Evolutionary conservation across 768 basidiomycete species (phyloP).

Genomic region (Collybia mongolica): DNA sequence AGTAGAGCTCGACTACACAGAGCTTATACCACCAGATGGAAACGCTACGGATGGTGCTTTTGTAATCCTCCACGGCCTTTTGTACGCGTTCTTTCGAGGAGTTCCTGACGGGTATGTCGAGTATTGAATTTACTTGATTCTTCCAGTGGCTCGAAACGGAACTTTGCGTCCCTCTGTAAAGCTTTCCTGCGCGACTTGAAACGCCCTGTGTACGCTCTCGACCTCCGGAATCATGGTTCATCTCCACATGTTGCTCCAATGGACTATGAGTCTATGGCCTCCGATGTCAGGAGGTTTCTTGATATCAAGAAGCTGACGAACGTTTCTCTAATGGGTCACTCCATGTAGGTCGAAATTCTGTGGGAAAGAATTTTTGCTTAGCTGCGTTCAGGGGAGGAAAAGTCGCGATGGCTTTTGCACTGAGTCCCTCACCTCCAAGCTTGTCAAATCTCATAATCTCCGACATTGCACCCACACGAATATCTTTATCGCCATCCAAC

Average conservation of each 20-base stretch:
- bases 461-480: slow-evolving; percentile 73
- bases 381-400: slow-evolving; percentile 70
- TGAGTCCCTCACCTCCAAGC: slow-evolving; percentile 31
- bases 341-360: slow-evolving; percentile 56
- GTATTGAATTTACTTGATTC: too few species aligned
- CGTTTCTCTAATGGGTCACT: slow-evolving; percentile 79
- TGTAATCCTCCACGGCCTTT: slow-evolving; percentile 58
- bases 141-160: slow-evolving; percentile 76
- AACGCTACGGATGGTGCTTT: slow-evolving; percentile 38
- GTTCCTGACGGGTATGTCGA: too few species aligned
- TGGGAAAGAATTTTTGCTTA: background rate
- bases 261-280: slow-evolving; percentile 72
- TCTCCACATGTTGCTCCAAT: slow-evolving; percentile 72
- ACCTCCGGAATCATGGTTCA: slow-evolving; percentile 81
- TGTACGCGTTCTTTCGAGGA: slow-evolving; percentile 33
- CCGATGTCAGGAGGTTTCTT: slow-evolving; percentile 72
- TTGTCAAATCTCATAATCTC: slow-evolving; percentile 58
- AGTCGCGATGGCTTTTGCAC: slow-evolving; percentile 66
- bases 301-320: slow-evolving; percentile 44
- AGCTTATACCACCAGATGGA: slow-evolving; percentile 14
- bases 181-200: slow-evolving; percentile 57
- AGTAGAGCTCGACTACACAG: slow-evolving; percentile 16
- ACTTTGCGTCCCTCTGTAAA: slow-evolving; percentile 78
- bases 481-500: slow-evolving; percentile 58
- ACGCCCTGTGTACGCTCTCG: slow-evolving; percentile 68